These are phyloP conservation scores for Stenogyne calaminthoides DNA, from an alignment of 305 asterid genomes.

Conservation along the genomic window DNA sequence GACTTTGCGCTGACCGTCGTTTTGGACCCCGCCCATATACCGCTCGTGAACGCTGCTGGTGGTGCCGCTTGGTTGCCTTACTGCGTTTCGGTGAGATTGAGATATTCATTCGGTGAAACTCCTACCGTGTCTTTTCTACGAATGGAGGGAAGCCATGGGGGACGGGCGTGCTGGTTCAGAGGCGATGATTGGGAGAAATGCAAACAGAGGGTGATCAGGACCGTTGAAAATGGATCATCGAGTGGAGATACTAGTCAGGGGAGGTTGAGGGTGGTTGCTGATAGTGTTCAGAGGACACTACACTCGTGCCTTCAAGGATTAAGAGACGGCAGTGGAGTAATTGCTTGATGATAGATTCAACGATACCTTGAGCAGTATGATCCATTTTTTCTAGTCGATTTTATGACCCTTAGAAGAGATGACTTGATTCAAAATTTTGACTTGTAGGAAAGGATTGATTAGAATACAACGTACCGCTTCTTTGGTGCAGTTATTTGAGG, in stretches of 20 bases:
- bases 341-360: conserved; percentile 29
- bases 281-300: conserved; percentile 79
- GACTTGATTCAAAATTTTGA: conserved; percentile 28
- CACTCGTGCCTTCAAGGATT: conserved; percentile 82
- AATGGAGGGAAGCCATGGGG: conserved; percentile 99
- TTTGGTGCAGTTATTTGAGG: conserved; percentile 14
- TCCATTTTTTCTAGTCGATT: background rate
- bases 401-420: conserved; percentile 25
- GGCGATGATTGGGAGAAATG: conserved; percentile 92
- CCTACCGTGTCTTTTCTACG: conserved; percentile 68
- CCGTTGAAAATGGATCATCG: conserved; percentile 66
- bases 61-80: conserved; percentile 99
- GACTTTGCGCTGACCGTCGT: conserved; percentile 96
- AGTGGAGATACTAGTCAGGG: conserved; percentile 82
- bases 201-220: conserved; percentile 73
- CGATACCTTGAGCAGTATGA: background rate
- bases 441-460: conserved; percentile 23
- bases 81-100: conserved; percentile 86
- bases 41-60: conserved; percentile 94
- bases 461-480: conserved; percentile 16
- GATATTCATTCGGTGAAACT: conserved; percentile 79
- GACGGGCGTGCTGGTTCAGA: conserved; percentile 88
- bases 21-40: conserved; percentile 89
- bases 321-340: conserved; percentile 58
- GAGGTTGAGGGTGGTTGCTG: conserved; percentile 83